phyloP scores from a whole-genome alignment of 2,329 filamentous ascomycete genomes.

The Hypoxylon sp. region DNA sequence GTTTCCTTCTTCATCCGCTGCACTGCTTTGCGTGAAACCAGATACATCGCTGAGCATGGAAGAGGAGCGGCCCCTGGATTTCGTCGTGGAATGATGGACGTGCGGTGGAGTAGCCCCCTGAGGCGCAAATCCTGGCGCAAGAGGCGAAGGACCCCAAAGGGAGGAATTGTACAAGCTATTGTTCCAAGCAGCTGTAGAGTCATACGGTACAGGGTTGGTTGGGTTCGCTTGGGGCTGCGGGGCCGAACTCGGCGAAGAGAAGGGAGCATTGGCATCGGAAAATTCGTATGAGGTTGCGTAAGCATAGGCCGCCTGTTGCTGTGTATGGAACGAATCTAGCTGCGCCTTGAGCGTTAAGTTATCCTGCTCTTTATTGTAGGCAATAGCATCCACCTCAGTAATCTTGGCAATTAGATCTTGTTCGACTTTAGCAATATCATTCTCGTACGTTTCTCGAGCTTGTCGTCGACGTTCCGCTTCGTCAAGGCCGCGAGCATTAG shows the following conservation, averaged over 20 bases:
- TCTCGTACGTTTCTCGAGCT: constrained; percentile 57
- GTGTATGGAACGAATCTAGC: constrained; percentile 52
- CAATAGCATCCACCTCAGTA: constrained; percentile 48
- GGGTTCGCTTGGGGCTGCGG: constrained; percentile 33
- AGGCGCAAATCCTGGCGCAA: constrained; percentile 51
- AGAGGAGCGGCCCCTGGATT: constrained; percentile 66
- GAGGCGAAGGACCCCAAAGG: constrained; percentile 47
- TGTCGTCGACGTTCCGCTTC: constrained; percentile 68
- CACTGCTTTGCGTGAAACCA: constrained; percentile 71
- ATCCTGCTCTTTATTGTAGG: constrained; percentile 52
- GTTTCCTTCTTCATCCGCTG: constrained; percentile 55
- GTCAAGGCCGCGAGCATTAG: constrained; percentile 70
- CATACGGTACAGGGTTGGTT: constrained; percentile 37
- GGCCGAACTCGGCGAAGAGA: constrained; percentile 34
- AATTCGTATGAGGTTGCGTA: constrained; percentile 47
- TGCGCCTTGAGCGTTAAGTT: constrained; percentile 51
- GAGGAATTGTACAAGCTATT: constrained; percentile 46
- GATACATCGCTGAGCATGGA: constrained; percentile 74
- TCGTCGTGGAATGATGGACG: constrained; percentile 43
- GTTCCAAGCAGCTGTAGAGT: constrained; percentile 45
- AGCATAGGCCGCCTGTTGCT: constrained; percentile 45
- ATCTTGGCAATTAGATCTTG: constrained; percentile 54
- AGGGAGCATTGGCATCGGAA: constrained; percentile 38
- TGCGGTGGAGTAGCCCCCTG: constrained; percentile 46
- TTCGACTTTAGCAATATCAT: constrained; percentile 57